phyloP scores from a whole-genome alignment of 164 flowering plant genomes.

The Macadamia tetraphylla region DNA sequence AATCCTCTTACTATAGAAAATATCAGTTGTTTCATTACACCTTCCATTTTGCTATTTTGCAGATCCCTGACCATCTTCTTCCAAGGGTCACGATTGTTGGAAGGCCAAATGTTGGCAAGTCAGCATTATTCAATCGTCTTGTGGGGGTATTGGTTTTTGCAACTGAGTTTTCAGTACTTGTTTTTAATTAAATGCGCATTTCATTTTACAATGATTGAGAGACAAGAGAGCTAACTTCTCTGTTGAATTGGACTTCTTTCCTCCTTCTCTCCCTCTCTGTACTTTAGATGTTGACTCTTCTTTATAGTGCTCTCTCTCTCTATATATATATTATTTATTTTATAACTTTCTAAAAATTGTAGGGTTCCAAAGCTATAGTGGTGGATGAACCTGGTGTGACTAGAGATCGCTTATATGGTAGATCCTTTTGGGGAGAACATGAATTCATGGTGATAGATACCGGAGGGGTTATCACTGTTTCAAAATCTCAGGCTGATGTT shows the following conservation, averaged over 20 bases:
- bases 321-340: not conserved
- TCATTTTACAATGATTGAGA: not conserved
- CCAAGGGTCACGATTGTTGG: constrained; percentile 90
- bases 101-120: constrained; percentile 99
- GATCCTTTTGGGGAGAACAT: constrained; percentile 85
- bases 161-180: not conserved
- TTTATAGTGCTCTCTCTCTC: too few species aligned
- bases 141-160: constrained; percentile 66
- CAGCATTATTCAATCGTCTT: constrained; percentile 92
- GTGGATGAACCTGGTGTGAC: constrained; percentile 99
- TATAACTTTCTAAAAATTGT: constrained; percentile 5
- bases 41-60: constrained; percentile 19
- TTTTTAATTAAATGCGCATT: not conserved
- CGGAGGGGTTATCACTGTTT: constrained; percentile 82
- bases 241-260: not conserved
- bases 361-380: constrained; percentile 93
- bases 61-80: constrained; percentile 91
- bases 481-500: constrained; percentile 64
- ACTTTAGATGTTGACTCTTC: not conserved
- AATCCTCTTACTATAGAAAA: not conserved
- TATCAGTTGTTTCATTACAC: not conserved
- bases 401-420: constrained; percentile 93
- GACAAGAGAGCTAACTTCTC: not conserved
- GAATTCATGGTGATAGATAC: constrained; percentile 97
- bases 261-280: not conserved